A percentile compares a stretch with the other conserved stretches of the same genome.
phyloP scores from a whole-genome alignment of 441 rosid species.

The Syzygium syzygioides region DNA sequence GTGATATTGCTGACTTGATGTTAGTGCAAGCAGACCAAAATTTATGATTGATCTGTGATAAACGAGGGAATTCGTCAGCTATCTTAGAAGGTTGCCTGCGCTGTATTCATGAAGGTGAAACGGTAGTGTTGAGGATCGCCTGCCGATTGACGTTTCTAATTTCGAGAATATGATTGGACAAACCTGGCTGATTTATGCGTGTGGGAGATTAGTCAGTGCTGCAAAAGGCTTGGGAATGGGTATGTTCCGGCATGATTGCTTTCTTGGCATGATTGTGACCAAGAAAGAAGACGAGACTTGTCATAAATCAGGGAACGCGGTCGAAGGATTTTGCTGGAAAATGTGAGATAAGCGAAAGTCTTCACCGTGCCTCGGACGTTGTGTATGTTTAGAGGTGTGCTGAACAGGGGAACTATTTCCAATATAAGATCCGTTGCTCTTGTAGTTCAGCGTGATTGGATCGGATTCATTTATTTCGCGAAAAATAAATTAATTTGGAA shows the following conservation, averaged over 20 bases:
- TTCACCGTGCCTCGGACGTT: neutral
- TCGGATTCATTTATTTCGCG: too few species aligned
- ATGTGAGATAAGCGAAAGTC: neutral
- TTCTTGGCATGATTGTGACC: neutral
- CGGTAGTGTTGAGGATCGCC: neutral
- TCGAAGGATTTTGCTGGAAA: neutral
- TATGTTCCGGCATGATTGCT: neutral
- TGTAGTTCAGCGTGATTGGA: too few species aligned
- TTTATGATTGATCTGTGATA: neutral
- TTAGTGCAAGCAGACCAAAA: neutral
- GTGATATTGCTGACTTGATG: neutral
- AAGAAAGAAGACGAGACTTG: neutral
- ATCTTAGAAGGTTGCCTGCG: neutral
- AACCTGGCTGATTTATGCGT: neutral
- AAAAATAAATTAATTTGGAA: too few species aligned
- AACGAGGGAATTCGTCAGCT: neutral
- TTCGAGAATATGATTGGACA: too few species aligned
- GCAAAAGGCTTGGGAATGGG: neutral
- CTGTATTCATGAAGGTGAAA: neutral
- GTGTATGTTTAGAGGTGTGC: neutral
- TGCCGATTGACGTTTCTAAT: neutral
- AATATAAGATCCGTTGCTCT: neutral
- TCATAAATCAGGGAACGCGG: neutral
- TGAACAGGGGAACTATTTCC: neutral
- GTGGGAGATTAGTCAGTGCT: neutral